Base-by-base conservation (phyloP, 805 yeast species). In the Sugiyamaella floridensis region DNA sequence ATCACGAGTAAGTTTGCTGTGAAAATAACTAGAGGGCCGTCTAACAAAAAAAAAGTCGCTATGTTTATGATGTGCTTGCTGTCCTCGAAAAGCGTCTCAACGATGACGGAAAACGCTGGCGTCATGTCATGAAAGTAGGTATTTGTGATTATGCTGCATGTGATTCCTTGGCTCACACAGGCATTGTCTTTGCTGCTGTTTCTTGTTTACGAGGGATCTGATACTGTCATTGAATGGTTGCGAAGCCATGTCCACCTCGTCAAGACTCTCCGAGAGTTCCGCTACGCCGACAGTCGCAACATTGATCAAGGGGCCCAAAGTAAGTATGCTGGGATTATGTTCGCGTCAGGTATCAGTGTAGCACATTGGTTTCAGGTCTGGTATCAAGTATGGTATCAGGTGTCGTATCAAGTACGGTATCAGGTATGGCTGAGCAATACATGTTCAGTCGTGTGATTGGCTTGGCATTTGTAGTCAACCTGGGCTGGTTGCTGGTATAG, bases 71-170 rank as follows among this genome's bases (percentile, higher is more conserved):
- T 64, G 81, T 89, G 43, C 85, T 92, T 89, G 96, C 88, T 64
- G 86, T 90, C 82, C 70, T 92, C 43, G 97, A 92, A 69, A 82
- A 89, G 59, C 79, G 99, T 58, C 73, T 92, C 57, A 90, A 90
- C 65, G 98, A 92, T 65, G 89, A 89, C 72, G 98, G 97, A 54
- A 90, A 89, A 67, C 86, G 90, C 70, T 92, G 97, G 97, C 80
- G 96, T 58, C 99, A 92, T 66, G 89, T 92, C 45, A 90, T 95
- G 56, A 93, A 92, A 68, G 83, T 46, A 20, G 16, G 47, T 32
- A 42, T 29, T 26, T 10, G n/a, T 12, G 19, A 28, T 19, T 15
- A 9, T 6, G 28, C 40, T 2, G 7, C 18, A n/a, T 20, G 22
- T 19, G 14, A 15, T 32, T 6, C 6, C 26, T 3, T 22, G 6